Conservation (phyloP, 164 flowering plant genomes). For the Piper betle region DNA sequence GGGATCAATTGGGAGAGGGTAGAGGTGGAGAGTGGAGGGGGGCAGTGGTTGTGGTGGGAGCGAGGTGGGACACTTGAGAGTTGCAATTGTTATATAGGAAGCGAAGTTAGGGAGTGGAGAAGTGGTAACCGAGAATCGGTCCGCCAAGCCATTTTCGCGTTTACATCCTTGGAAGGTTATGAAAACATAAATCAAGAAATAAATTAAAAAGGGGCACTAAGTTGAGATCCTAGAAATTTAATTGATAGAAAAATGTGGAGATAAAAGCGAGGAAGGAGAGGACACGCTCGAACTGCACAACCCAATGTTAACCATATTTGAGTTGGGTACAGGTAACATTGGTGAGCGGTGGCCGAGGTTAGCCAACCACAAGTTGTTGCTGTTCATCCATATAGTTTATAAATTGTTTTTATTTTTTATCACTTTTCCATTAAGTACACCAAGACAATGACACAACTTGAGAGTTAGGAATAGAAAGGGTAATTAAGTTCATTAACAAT, state of each 20-base stretch:
- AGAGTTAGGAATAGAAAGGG: no score
- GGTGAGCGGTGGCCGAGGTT: slow-evolving; percentile 2
- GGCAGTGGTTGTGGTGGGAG: neutral
- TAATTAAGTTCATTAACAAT: no score
- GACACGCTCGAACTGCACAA: slow-evolving; percentile 1
- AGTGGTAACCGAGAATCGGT: slow-evolving; percentile 25
- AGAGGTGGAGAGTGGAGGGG: slow-evolving; percentile 1
- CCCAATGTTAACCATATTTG: slow-evolving; percentile 3
- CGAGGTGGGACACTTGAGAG: slow-evolving; percentile 11
- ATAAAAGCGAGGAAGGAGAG: neutral
- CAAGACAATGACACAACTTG: no score
- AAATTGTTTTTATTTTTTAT: slow-evolving; percentile 2
- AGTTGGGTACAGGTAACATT: slow-evolving; percentile 5
- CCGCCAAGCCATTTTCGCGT: slow-evolving; percentile 19
- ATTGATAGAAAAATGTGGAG: neutral
- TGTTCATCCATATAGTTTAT: neutral
- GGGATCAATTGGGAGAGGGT: neutral
- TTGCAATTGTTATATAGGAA: slow-evolving; percentile 11
- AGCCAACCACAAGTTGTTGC: slow-evolving; percentile 5
- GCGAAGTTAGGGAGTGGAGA: slow-evolving; percentile 13
- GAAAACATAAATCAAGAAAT: neutral
- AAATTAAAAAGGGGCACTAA: neutral
- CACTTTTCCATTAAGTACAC: slow-evolving; percentile 1
- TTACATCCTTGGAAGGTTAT: slow-evolving; percentile 21
- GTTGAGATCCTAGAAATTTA: slow-evolving; percentile 2